These are phyloP conservation scores for Colletotrichum euphorbiae DNA, from an alignment of 2,329 filamentous ascomycete species.

Conservation along the genomic window DNA sequence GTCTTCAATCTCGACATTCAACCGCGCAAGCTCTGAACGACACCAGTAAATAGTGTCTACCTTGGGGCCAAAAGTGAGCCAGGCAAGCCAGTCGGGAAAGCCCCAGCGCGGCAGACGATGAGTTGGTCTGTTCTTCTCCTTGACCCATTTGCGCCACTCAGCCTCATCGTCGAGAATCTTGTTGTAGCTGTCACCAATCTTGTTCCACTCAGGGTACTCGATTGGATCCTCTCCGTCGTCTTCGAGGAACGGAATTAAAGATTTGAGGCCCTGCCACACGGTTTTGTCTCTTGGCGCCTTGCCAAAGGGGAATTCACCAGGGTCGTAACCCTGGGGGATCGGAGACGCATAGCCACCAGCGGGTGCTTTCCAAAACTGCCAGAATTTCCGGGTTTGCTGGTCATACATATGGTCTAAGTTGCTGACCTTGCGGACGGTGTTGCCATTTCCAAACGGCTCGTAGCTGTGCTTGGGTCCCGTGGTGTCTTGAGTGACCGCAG, in stretches of 20 bases:
- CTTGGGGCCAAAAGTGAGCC: slow-evolving; percentile 86
- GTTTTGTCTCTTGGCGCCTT: slow-evolving; percentile 57
- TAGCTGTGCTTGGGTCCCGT: slow-evolving; percentile 48
- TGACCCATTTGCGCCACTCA: slow-evolving; percentile 86
- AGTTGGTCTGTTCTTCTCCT: slow-evolving; percentile 84
- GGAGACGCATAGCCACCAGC: slow-evolving; percentile 71
- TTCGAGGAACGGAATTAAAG: slow-evolving; percentile 62
- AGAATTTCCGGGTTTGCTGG: slow-evolving; percentile 63
- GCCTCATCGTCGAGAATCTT: slow-evolving; percentile 66
- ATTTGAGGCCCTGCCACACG: slow-evolving; percentile 63
- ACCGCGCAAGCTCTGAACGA: slow-evolving; percentile 83
- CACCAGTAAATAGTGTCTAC: slow-evolving; percentile 96
- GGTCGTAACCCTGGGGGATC: slow-evolving; percentile 67
- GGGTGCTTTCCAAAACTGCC: slow-evolving; percentile 74
- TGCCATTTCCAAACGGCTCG: slow-evolving; percentile 52
- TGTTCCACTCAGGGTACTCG: slow-evolving; percentile 73
- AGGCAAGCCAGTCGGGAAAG: slow-evolving; percentile 75
- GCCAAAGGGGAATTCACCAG: slow-evolving; percentile 55
- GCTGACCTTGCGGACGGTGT: slow-evolving; percentile 64
- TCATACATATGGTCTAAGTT: slow-evolving; percentile 63
- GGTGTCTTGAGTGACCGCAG: slow-evolving; percentile 54
- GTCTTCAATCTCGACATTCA: slow-evolving; percentile 91
- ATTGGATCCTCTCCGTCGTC: slow-evolving; percentile 51
- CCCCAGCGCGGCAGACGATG: slow-evolving; percentile 76
- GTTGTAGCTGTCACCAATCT: slow-evolving; percentile 64